Conservation (phyloP, 2,329 filamentous ascomycete genomes). For the Fusarium xyrophilum region DNA sequence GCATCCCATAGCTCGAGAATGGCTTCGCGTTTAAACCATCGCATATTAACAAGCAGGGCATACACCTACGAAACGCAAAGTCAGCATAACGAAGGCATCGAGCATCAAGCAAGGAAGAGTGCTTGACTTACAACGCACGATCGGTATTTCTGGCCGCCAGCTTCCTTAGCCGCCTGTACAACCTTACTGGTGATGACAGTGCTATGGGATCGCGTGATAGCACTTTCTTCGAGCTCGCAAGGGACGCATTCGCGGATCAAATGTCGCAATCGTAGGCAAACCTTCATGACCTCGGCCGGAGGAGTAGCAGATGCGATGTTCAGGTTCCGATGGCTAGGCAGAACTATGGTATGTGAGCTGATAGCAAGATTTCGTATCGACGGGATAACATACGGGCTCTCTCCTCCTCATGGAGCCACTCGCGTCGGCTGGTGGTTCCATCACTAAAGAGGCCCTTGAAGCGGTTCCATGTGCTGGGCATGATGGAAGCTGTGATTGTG, state of each 20-base stretch:
- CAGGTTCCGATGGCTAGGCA: conserved; percentile 68
- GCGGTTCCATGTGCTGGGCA: conserved; percentile 41
- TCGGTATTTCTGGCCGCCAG: conserved; percentile 75
- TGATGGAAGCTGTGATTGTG: conserved; percentile 21
- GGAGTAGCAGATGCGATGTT: conserved; percentile 71
- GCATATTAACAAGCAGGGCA: conserved; percentile 74
- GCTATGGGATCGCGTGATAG: conserved; percentile 82
- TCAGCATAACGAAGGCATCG: background rate
- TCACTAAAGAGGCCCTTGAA: conserved; percentile 44
- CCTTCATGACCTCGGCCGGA: conserved; percentile 82
- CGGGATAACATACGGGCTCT: conserved; percentile 51
- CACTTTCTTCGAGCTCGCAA: conserved; percentile 81
- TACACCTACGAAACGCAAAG: conserved; percentile 58
- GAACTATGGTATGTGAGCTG: conserved; percentile 55
- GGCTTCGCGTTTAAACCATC: conserved; percentile 82
- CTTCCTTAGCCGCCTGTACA: conserved; percentile 79
- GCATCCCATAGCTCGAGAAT: conserved; percentile 89
- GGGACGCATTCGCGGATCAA: conserved; percentile 89
- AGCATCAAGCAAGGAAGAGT: background rate
- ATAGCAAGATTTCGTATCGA: background rate
- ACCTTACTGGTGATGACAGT: conserved; percentile 83
- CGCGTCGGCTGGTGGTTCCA: conserved; percentile 40
- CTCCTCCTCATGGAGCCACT: conserved; percentile 53
- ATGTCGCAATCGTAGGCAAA: conserved; percentile 88
- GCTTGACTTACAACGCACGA: conserved; percentile 70